Evolutionary conservation across 1,139 yeast species (phyloP).

Genomic region (Suhomyces anneliseae): DNA sequence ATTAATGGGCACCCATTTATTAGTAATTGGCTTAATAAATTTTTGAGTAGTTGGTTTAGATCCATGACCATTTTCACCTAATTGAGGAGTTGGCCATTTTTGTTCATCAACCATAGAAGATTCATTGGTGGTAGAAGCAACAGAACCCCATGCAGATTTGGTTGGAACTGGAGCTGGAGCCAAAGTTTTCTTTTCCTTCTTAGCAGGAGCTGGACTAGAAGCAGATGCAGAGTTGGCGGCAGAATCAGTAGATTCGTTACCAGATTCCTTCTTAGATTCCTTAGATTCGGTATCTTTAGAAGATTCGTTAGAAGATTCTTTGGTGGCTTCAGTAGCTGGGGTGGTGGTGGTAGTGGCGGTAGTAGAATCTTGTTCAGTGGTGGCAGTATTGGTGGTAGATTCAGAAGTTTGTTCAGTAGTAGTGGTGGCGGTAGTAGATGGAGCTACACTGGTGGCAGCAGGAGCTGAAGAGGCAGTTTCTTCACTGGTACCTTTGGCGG

Average conservation of each 20-base stretch:
- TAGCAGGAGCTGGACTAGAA: constrained; percentile 8
- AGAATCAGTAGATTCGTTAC: constrained; percentile 10
- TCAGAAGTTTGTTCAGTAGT: not conserved
- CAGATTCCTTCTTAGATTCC: constrained; percentile 8
- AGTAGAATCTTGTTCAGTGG: not conserved
- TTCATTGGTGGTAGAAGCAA: constrained; percentile 22
- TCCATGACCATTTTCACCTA: constrained; percentile 25
- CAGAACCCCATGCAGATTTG: constrained; percentile 67
- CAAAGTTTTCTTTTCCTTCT: constrained; percentile 42
- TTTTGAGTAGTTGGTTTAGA: constrained; percentile 44
- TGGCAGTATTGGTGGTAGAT: too few relatives aligned
- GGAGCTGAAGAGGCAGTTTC: constrained; percentile 12
- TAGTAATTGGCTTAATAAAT: constrained; percentile 59
- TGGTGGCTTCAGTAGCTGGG: not conserved
- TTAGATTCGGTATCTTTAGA: constrained; percentile 1
- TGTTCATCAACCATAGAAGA: constrained; percentile 39
- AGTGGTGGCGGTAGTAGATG: not conserved
- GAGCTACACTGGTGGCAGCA: constrained; percentile 4
- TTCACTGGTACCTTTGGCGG: constrained; percentile 30
- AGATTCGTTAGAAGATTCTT: not conserved
- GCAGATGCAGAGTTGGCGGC: constrained; percentile 9
- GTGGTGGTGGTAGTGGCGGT: constrained; percentile 13
- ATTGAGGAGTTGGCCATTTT: constrained; percentile 59
- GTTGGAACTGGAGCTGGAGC: constrained; percentile 81
- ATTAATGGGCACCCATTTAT: constrained; percentile 87